A percentile compares a stretch with the other conserved stretches of the same genome.
Conservation (phyloP, 768 basidiomycete genomes). For the Punctularia strigosozonata region DNA sequence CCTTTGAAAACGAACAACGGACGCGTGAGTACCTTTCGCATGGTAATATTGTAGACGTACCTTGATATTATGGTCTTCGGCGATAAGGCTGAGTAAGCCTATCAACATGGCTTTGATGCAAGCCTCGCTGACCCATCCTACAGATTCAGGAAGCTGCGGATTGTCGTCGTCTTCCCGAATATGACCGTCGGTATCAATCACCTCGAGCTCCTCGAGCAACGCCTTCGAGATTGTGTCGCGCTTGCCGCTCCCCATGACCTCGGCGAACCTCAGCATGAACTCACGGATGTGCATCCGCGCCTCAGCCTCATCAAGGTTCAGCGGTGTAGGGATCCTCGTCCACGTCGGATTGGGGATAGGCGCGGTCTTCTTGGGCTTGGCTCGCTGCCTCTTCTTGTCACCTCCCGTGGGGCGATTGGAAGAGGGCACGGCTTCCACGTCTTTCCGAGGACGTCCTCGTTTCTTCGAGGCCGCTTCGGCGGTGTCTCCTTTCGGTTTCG, state of each 20-base stretch:
- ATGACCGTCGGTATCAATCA: constrained; percentile 16
- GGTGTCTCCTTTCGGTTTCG: constrained; percentile 5
- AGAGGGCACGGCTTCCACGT: too few relatives aligned
- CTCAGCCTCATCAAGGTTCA: constrained; percentile 37
- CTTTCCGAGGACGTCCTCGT: too few relatives aligned
- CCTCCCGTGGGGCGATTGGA: too few relatives aligned
- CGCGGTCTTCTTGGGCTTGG: constrained; percentile 18
- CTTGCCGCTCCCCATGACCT: constrained; percentile 16
- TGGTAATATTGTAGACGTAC: constrained; percentile 17
- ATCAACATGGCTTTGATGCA: constrained; percentile 55
- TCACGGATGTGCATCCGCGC: constrained; percentile 64
- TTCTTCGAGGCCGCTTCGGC: constrained; percentile 1
- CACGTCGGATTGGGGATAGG: constrained; percentile 39
- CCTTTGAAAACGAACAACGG: too few relatives aligned
- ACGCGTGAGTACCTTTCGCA: too few relatives aligned
- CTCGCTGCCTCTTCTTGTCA: background rate
- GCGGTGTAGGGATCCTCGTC: constrained; percentile 31
- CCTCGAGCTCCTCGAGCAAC: constrained; percentile 55
- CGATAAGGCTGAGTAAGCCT: constrained; percentile 45
- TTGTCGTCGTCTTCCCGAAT: constrained; percentile 17
- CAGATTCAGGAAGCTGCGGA: constrained; percentile 12
- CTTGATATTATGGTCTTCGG: constrained; percentile 11
- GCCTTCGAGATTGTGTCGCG: constrained; percentile 37
- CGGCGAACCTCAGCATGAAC: constrained; percentile 54
- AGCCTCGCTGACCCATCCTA: constrained; percentile 53